Evolutionary conservation across 768 basidiomycete genomes (phyloP).

Genomic region (Daedaleopsis nitida): DNA sequence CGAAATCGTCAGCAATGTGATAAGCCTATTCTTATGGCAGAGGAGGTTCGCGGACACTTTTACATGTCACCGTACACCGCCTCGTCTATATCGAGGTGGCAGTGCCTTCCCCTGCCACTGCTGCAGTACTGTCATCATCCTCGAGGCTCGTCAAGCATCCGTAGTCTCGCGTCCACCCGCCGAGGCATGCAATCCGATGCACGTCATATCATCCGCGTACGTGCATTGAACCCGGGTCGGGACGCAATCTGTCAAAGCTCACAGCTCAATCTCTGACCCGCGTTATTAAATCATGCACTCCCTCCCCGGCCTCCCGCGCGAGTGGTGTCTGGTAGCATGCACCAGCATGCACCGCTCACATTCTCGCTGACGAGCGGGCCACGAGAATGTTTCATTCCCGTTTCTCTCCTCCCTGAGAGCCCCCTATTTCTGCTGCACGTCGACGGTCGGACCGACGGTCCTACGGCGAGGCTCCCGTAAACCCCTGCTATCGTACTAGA

Average conservation of each 20-base stretch:
- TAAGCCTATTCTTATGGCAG: not conserved
- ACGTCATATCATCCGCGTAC: not conserved
- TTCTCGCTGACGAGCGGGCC: not conserved
- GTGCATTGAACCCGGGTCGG: not conserved
- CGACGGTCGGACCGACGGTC: not conserved
- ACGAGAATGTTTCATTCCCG: not conserved
- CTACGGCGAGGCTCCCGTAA: not conserved
- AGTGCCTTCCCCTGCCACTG: not conserved
- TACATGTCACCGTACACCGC: not conserved
- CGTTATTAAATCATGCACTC: not conserved
- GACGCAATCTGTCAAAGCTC: not conserved
- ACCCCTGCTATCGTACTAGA: too few relatives aligned
- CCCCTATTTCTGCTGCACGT: not conserved
- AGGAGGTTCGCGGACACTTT: not conserved
- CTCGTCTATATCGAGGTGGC: not conserved
- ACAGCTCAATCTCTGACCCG: not conserved
- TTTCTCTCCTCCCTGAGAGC: not conserved
- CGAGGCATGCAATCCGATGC: not conserved
- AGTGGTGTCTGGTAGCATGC: not conserved
- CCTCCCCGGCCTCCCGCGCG: not conserved
- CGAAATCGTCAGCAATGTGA: not conserved
- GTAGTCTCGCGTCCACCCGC: not conserved
- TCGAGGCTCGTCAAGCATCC: not conserved
- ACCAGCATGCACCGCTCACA: not conserved
- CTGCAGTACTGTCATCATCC: not conserved